A percentile compares a stretch with the other conserved stretches of the same genome.
Conservation (phyloP, 2,329 filamentous ascomycete genomes). For the Tolypocladium amazonense region DNA sequence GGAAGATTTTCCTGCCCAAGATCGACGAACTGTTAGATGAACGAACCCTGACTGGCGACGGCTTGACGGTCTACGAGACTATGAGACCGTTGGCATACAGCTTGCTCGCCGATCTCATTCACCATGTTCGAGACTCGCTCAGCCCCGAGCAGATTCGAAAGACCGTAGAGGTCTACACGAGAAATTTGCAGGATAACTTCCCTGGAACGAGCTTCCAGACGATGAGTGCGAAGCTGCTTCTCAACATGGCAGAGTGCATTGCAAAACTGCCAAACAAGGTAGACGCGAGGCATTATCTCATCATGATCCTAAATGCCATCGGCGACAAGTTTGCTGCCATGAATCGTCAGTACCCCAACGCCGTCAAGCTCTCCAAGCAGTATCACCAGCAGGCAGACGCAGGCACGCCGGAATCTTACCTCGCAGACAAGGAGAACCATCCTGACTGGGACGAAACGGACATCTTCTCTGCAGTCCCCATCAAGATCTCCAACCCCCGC, state of each 20-base stretch:
- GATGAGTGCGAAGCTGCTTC: slow-evolving; percentile 92
- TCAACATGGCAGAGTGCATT: slow-evolving; percentile 98
- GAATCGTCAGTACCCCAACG: slow-evolving; percentile 93
- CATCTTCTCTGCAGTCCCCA: slow-evolving; percentile 91
- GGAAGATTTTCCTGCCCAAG: slow-evolving; percentile 86
- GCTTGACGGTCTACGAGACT: slow-evolving; percentile 90
- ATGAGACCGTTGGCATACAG: slow-evolving; percentile 94
- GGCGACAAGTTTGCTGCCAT: slow-evolving; percentile 97
- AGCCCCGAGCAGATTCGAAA: slow-evolving; percentile 84
- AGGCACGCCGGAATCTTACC: slow-evolving; percentile 59
- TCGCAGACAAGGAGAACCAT: slow-evolving; percentile 67
- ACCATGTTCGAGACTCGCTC: slow-evolving; percentile 88
- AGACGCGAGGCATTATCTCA: slow-evolving; percentile 87
- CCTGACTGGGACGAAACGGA: slow-evolving; percentile 98
- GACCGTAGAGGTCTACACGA: slow-evolving; percentile 95
- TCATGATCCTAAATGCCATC: slow-evolving; percentile 96
- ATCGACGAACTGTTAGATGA: slow-evolving; percentile 95
- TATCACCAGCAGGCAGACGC: slow-evolving; percentile 60
- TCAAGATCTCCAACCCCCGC: slow-evolving; percentile 85
- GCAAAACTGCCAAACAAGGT: slow-evolving; percentile 87
- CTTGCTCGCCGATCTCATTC: slow-evolving; percentile 96
- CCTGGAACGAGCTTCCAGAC: slow-evolving; percentile 98
- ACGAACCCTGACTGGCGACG: slow-evolving; percentile 87
- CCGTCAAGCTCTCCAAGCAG: slow-evolving; percentile 79
- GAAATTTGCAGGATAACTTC: slow-evolving; percentile 88